Evolutionary conservation across 2,329 filamentous ascomycete species (phyloP).

Genomic region (Apiospora rasikravindrae): DNA sequence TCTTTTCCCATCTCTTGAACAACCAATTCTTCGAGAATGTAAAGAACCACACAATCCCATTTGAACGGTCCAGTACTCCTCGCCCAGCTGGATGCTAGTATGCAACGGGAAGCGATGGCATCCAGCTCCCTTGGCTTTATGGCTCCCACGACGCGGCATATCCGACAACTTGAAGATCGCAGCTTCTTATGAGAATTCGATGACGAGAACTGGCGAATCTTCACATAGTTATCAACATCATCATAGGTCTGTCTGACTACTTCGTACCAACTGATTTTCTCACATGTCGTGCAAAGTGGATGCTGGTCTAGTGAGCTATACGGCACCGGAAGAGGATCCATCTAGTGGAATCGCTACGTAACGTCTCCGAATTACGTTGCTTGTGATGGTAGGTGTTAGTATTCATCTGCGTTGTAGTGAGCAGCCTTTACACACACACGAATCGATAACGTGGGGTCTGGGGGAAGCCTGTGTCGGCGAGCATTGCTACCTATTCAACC

Average conservation of each 20-base stretch:
- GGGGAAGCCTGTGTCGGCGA: too few species aligned
- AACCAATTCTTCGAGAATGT: background rate
- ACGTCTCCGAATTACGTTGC: too few species aligned
- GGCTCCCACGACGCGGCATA: background rate
- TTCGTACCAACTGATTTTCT: background rate
- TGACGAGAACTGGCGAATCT: background rate
- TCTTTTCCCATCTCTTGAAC: too few species aligned
- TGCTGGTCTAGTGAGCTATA: background rate
- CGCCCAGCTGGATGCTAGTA: background rate
- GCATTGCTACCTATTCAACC: too few species aligned
- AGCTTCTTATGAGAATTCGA: background rate
- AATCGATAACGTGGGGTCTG: too few species aligned
- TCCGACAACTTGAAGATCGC: background rate
- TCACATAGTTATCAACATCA: background rate
- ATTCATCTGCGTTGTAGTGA: too few species aligned
- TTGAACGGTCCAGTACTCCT: too few species aligned
- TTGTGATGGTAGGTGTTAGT: too few species aligned
- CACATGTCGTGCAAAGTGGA: background rate
- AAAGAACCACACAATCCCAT: background rate
- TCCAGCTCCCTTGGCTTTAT: background rate
- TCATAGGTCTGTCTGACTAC: background rate
- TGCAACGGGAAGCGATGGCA: fast-evolving
- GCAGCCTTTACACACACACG: too few species aligned
- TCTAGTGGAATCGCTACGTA: too few species aligned
- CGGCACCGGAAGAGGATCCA: background rate